Percentiles rank a stretch among this genome's conserved stretches.
phyloP scores from a whole-genome alignment of 176 grass and related monocot species.

The Rhipidocladum racemiflorum region DNA sequence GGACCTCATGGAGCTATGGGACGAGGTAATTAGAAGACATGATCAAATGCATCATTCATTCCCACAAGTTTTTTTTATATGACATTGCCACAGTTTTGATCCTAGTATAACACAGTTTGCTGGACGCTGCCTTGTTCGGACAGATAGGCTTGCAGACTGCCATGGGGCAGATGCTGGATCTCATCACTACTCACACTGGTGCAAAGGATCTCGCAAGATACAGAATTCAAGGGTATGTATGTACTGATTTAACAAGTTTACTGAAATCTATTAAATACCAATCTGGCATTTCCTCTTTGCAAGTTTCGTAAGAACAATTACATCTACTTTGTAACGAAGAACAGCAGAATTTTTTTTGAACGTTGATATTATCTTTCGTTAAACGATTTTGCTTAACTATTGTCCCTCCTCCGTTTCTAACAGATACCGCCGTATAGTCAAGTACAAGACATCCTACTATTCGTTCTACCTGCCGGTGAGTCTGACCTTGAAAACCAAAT shows the following conservation, averaged over 20 bases:
- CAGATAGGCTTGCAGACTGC: constrained; percentile 64
- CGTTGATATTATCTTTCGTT: not conserved
- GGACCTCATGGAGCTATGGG: constrained; percentile 56
- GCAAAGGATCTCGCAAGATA: constrained; percentile 57
- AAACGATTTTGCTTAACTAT: not conserved
- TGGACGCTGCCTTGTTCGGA: not conserved
- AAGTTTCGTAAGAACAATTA: not conserved
- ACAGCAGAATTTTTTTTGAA: not conserved
- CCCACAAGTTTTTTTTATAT: not conserved
- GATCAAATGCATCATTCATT: not conserved
- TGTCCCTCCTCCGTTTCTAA: not conserved
- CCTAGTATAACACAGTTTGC: not conserved
- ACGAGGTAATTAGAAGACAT: constrained; percentile 32
- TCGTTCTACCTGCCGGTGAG: constrained; percentile 71
- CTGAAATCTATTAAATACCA: not conserved
- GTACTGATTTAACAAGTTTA: not conserved
- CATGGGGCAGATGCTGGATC: constrained; percentile 70
- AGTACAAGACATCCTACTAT: constrained; percentile 73
- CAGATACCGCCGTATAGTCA: constrained; percentile 67
- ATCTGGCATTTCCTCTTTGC: not conserved
- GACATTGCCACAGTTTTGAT: not conserved
- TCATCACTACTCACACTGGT: constrained; percentile 57
- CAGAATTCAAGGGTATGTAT: constrained; percentile 49
- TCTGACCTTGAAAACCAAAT: not conserved
- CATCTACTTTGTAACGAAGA: not conserved